A percentile compares a stretch with the other conserved stretches of the same genome.
Conservation (phyloP, 2,329 filamentous ascomycete species). For the Grosmannia clavigera region DNA sequence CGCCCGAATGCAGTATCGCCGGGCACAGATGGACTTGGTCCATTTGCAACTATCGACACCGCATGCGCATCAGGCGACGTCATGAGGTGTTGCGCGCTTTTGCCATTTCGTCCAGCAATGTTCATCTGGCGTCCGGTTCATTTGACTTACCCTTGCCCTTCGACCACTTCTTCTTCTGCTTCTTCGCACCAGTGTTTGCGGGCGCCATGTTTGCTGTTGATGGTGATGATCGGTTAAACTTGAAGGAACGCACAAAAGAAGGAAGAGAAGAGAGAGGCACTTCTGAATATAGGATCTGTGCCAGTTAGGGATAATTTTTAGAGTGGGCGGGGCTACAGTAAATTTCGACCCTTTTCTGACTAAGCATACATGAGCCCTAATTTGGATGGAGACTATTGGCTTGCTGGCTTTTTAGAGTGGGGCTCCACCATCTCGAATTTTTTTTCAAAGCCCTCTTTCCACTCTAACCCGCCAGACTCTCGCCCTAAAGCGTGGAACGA, state of each 20-base stretch:
- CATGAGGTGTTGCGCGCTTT: neutral
- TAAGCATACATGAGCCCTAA: conserved; percentile 8
- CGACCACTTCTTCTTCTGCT: conserved; percentile 73
- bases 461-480: neutral
- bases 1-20: neutral
- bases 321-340: conserved; percentile 5
- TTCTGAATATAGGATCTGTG: conserved; percentile 8
- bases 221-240: conserved; percentile 17
- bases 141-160: conserved; percentile 55
- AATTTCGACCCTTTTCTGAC: neutral
- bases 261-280: conserved; percentile 4
- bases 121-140: neutral
- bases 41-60: neutral
- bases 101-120: neutral
- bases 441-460: conserved; percentile 1
- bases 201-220: conserved; percentile 27
- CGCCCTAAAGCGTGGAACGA: conserved; percentile 1
- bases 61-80: neutral
- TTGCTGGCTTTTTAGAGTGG: neutral
- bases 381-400: conserved; percentile 4
- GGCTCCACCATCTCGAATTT: neutral
- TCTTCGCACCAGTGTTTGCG: conserved; percentile 54
- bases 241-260: conserved; percentile 8
- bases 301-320: conserved; percentile 10
- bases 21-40: neutral